Base-by-base conservation (phyloP, 148 eudicot genomes). In the Fallopia convolvulus region DNA sequence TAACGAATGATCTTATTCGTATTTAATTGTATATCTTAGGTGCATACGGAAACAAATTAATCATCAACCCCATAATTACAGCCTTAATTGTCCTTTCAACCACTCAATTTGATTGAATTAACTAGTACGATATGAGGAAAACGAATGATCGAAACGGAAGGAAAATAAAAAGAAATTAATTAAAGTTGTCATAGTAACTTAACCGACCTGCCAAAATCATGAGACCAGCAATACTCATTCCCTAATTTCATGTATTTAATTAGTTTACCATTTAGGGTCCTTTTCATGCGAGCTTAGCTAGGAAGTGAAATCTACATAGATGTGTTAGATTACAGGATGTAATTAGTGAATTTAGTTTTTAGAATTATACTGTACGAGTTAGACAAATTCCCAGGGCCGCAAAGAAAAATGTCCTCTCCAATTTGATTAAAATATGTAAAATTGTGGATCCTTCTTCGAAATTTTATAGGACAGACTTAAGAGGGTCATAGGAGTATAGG, bases 141-240 rank as follows among this genome's bases (percentile, higher is more conserved):
- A 18, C 39, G 30, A 30, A 63, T 63, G 6, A 18, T 55, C 3
- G 2, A 26, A 3, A 63, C 7, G 30, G 0, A 63, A 8, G 33
- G 6, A 1, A 63, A 21, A 23, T 60, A 21, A 20, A 10, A 63
- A 3, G 11, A 63, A 12, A 13, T 58, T 8, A 12, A 13, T 58
- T 8, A 21, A 21, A 58, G 66, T 6, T 26, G 61, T 63, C 70
- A 11, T 63, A 26, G 17, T 63, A 26, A 32, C 70, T 63, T 26
- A 63, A 26, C 39, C 70, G 70, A 63, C 40, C 17, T 63, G 70
- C 70, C 30, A 63, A 63, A 63, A 63, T 63, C 70, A 63, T 58
- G 21, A 58, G 26, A 58, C 11, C 32, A 10, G 63, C 21, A 55
- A 17, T 3, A 5, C 21, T 55, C 21, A 55, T 55, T 6, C 23